Percentiles rank a stretch among this genome's conserved stretches.
These are phyloP conservation scores for Cyclotella kingstonii DNA, from an alignment of 108 stramenopile genomes.

Conservation along the genomic window DNA sequence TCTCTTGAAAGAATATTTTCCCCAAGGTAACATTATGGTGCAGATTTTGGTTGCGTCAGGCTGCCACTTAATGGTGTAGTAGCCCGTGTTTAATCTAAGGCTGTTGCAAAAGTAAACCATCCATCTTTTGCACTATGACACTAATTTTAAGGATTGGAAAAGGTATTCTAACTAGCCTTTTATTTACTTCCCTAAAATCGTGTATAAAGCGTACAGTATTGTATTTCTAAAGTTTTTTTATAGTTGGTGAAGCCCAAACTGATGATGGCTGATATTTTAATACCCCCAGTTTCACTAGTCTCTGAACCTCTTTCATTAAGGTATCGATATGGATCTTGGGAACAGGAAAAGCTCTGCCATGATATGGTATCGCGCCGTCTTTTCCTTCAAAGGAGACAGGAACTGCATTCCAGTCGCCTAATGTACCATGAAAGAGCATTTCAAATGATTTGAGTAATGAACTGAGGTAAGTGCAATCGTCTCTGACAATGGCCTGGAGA, in stretches of 20 bases:
- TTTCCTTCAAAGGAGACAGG: slow-evolving; percentile 37
- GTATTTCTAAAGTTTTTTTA: slow-evolving; percentile 28
- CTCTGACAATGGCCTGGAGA: slow-evolving; percentile 6
- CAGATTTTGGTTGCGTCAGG: slow-evolving; percentile 4
- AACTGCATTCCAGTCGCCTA: slow-evolving; percentile 27
- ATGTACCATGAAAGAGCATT: slow-evolving; percentile 32
- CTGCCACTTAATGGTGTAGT: slow-evolving; percentile 17
- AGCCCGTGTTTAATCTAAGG: slow-evolving; percentile 37
- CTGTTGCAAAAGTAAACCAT: slow-evolving; percentile 32
- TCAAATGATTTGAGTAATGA: slow-evolving; percentile 24
- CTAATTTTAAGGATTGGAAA: slow-evolving; percentile 9
- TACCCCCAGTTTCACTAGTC: slow-evolving; percentile 15
- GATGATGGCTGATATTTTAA: not conserved
- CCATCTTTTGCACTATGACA: slow-evolving; percentile 20
- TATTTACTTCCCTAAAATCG: slow-evolving; percentile 40
- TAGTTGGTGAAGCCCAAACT: slow-evolving; percentile 19
- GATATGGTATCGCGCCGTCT: slow-evolving; percentile 38
- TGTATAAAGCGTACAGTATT: slow-evolving; percentile 13
- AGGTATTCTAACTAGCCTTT: slow-evolving; percentile 19
- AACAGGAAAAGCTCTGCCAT: slow-evolving; percentile 23
- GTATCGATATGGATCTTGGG: slow-evolving; percentile 25
- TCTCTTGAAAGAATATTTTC: slow-evolving; percentile 4
- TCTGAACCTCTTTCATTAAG: slow-evolving; percentile 12
- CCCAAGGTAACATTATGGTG: slow-evolving; percentile 11
- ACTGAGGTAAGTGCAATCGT: slow-evolving; percentile 22